Evolutionary conservation across 1,284 basidiomycete genomes (phyloP).

Genomic region (Pisolithus thermaeus): DNA sequence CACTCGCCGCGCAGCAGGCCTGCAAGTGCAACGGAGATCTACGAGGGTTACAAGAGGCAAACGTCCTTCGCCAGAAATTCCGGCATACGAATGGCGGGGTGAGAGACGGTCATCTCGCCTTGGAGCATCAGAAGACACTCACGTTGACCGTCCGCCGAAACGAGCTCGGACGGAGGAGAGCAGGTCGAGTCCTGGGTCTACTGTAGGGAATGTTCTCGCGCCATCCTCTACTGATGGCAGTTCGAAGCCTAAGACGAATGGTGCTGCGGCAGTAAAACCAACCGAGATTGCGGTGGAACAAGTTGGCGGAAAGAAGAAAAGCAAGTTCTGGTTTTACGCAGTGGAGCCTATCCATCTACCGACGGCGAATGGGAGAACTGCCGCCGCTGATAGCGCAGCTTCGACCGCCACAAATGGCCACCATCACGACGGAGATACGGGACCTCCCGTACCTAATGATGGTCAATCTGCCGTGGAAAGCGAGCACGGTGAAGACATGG

Average conservation of each 20-base stretch:
- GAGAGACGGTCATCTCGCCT: constrained; percentile 68
- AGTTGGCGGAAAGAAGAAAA: constrained; percentile 69
- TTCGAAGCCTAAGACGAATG: constrained; percentile 28
- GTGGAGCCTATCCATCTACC: constrained; percentile 55
- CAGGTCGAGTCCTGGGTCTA: constrained; percentile 51
- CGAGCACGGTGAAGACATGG: constrained; percentile 14
- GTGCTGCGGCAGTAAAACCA: constrained; percentile 58
- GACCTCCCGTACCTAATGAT: constrained; percentile 6
- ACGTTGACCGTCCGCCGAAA: constrained; percentile 48
- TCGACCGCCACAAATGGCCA: constrained; percentile 17
- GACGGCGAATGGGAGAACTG: constrained; percentile 13
- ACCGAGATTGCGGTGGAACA: constrained; percentile 66
- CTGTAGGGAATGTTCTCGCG: constrained; percentile 21
- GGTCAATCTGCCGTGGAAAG: constrained; percentile 5
- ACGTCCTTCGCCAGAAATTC: constrained; percentile 47
- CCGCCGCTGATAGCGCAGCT: constrained; percentile 7
- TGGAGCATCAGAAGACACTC: constrained; percentile 47
- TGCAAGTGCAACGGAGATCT: constrained; percentile 53
- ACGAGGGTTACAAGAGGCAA: constrained; percentile 49
- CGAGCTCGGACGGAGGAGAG: constrained; percentile 72
- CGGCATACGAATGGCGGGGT: constrained; percentile 56
- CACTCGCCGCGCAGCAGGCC: constrained; percentile 28
- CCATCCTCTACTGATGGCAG: constrained; percentile 31
- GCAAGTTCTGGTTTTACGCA: constrained; percentile 79
- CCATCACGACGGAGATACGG: constrained; percentile 8